phyloP scores from a whole-genome alignment of 108 stramenopile genomes.

The Bacterosira constricta region DNA sequence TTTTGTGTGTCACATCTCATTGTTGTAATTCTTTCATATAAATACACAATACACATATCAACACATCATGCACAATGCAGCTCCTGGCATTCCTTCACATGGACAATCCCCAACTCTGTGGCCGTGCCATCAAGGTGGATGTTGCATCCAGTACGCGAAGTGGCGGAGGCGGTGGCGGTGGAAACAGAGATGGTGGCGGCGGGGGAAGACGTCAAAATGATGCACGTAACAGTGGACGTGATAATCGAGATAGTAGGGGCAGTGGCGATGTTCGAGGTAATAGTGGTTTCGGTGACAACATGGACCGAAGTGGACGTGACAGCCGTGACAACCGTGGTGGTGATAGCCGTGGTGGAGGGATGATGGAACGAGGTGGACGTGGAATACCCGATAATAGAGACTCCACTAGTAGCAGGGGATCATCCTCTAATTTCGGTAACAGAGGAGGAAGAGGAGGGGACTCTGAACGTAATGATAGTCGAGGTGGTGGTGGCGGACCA shows the following conservation, averaged over 20 bases:
- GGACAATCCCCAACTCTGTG: conserved; percentile 33
- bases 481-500: background rate
- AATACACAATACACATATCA: no score
- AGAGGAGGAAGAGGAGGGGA: conserved; percentile 35
- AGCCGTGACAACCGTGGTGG: conserved; percentile 19
- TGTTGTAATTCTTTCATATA: no score
- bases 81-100: conserved; percentile 30
- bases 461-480: background rate
- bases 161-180: conserved; percentile 14
- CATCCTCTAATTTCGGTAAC: no score
- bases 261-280: conserved; percentile 8
- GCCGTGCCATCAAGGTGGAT: conserved; percentile 74
- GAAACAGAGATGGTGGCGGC: conserved; percentile 11
- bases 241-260: conserved; percentile 1
- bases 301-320: conserved; percentile 8
- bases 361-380: no score
- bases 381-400: no score
- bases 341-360: conserved; percentile 33
- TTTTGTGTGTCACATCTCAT: no score
- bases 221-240: background rate
- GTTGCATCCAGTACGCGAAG: conserved; percentile 44
- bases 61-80: background rate
- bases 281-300: background rate
- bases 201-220: background rate
- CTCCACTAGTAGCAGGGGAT: no score